Evolutionary conservation across 495 filamentous ascomycete species (phyloP), one percentile per base, ranked within the genome.

Genomic region (Baudoinia panamericana): DNA sequence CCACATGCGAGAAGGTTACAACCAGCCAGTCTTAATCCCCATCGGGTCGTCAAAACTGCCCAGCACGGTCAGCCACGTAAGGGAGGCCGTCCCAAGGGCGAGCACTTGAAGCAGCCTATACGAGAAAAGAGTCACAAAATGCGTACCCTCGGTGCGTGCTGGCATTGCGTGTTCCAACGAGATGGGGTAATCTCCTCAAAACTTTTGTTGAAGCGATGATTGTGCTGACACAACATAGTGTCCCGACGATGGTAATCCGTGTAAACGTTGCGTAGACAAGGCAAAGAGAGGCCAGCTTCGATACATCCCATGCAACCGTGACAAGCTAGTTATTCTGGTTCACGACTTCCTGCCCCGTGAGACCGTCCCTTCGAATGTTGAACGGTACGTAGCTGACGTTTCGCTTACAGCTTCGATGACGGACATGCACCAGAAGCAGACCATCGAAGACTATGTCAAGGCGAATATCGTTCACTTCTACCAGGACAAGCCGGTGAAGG

Each of bases 111-210:
- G 5, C 21, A 26, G n/a, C 21, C 15, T 4, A 35, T 16, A 13
- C 24, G 46, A 5, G 26, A 43, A 15, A 37, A 39, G 30, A 49
- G 23, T 35, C 24, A 25, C 10, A 39, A 31, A 12, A 59, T 60
- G 56, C 51, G 58, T n/a, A 53, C 50, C 26, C 42, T 41, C 7
- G 54, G 49, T 19, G 51, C 56, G 3, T 60, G 59, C 32, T 62
- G 59, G 59, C 52, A 52, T 20, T 61, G 59, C 43, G 47, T 48
- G 2, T 36, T 62, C 5, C 56, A 60, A 33, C 40, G 59, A 32
- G 57, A 61, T 35, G 46, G 49, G 39, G 57, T 58, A 50, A 40
- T n/a, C n/a, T n/a, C n/a, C n/a, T n/a, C n/a, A n/a, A n/a, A n/a
- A n/a, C n/a, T n/a, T n/a, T n/a, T n/a, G n/a, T n/a, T n/a, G n/a